These are phyloP conservation scores for Azolla pinnata DNA, from an alignment of 75 land plant species.

Conservation along the genomic window DNA sequence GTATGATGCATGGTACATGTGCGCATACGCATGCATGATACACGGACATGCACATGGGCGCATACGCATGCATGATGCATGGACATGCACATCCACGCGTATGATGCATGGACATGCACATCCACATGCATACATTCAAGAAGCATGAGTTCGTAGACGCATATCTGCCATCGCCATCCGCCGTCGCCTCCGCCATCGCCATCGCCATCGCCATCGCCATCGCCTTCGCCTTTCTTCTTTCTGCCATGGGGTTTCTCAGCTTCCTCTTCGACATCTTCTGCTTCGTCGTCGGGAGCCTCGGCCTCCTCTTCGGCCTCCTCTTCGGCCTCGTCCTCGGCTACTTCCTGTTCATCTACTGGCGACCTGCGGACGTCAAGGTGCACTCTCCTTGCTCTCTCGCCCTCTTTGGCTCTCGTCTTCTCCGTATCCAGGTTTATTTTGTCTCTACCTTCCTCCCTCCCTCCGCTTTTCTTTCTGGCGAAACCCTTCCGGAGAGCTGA, in stretches of 20 bases:
- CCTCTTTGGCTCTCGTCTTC: constrained; percentile 3
- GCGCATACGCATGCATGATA: too few species aligned
- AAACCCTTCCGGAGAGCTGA: not conserved
- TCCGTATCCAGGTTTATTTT: not conserved
- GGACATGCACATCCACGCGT: not conserved
- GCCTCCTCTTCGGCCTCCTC: constrained; percentile 63
- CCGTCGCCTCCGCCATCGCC: not conserved
- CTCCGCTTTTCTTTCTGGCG: not conserved
- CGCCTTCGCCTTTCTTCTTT: not conserved
- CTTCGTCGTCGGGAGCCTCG: constrained; percentile 51
- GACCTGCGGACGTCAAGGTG: constrained; percentile 52
- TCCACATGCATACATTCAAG: not conserved
- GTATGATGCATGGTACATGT: not conserved
- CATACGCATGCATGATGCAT: not conserved
- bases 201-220: not conserved
- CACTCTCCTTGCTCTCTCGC: not conserved
- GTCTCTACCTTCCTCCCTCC: not conserved
- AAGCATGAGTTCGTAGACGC: not conserved
- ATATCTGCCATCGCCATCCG: not conserved
- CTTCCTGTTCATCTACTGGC: constrained; percentile 66
- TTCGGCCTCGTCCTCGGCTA: constrained; percentile 64
- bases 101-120: not conserved
- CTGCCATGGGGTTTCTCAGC: not conserved
- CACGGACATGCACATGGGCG: not conserved
- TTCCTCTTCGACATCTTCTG: constrained; percentile 54